Evolutionary conservation across 352 stramenopile genomes (phyloP), one percentile per base, ranked within the genome.

Genomic region (Pythium diclinum): DNA sequence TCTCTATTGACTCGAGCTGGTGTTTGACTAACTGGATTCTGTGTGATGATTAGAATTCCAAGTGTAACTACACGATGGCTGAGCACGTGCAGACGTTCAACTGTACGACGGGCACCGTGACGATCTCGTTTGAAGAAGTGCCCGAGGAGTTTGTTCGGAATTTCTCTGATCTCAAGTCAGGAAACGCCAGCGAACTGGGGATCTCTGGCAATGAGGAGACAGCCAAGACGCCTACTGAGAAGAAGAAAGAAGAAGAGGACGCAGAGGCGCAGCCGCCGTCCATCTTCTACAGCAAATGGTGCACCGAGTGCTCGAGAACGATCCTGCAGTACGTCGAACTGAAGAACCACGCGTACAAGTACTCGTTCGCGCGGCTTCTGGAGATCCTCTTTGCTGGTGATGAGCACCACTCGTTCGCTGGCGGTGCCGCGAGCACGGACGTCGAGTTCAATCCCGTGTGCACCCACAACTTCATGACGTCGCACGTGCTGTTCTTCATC

Each of bases 231-330:
- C 19, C n/a, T 10, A 34, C 33, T 8, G 19, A 51, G 1, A 38
- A n/a, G 23, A 58, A 25, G 6, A 61, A 28, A 6, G 55, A 25
- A 16, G 55, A 48, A 3, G 48, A 63, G 25, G 51, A 62, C n/a
- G 57, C 53, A 34, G 49, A 56, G 2, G 6, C 40, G 0, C 23
- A 68, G 0, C 68, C 51, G 44, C 82, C 85, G 5, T 72, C 77
- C 6, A 97, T 99, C 61, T 87, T 93, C n/a, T 98, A 97, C 61
- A 98, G 94, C 92, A 97, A 94, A n/a, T 98, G 97, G 77, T 99
- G 96, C 69, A 93, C 78, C n/a, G 85, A 96, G 40, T 99, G 97
- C 77, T 78, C 84, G 49, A 79, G 84, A 23, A 88, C 98, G 59
- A 94, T 98, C 34, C 97, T 94, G 9, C 91, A 95, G 10, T 88